phyloP scores from a whole-genome alignment of 2,329 filamentous ascomycete species.

The Leptodontidium sp. region DNA sequence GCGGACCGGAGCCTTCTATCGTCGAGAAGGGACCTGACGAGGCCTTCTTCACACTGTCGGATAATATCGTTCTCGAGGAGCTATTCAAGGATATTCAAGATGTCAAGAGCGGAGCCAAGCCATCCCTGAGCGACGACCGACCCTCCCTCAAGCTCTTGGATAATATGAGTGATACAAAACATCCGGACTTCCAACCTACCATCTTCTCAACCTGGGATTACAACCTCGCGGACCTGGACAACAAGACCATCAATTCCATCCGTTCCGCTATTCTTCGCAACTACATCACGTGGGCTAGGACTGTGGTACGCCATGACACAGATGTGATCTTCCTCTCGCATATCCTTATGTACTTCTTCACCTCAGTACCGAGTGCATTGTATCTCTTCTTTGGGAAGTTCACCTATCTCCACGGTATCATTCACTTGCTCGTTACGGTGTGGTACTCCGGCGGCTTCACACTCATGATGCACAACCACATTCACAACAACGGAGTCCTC shows the following conservation, averaged over 20 bases:
- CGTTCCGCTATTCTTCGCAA: conserved; percentile 25
- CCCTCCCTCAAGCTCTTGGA: conserved; percentile 20
- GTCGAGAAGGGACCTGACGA: conserved; percentile 20
- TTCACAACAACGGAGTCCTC: conserved; percentile 77
- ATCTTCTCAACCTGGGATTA: conserved; percentile 38
- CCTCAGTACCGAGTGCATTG: conserved; percentile 73
- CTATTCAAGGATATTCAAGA: conserved; percentile 19
- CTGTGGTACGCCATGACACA: conserved; percentile 46
- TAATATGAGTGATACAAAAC: conserved; percentile 15
- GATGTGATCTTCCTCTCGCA: conserved; percentile 84
- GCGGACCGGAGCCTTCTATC: conserved; percentile 15
- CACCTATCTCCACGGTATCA: conserved; percentile 70
- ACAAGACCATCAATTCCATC: conserved; percentile 27
- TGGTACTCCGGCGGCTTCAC: conserved; percentile 80
- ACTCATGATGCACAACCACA: conserved; percentile 85
- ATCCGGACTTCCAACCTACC: conserved; percentile 37
- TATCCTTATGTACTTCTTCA: conserved; percentile 74
- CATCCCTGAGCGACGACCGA: conserved; percentile 9
- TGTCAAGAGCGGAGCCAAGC: conserved; percentile 16
- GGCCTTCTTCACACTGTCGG: conserved; percentile 21
- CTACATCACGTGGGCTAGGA: conserved; percentile 37
- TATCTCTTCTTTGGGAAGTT: conserved; percentile 69
- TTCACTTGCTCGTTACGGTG: conserved; percentile 71
- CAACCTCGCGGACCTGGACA: conserved; percentile 31
- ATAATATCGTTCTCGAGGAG: conserved; percentile 26